Base-by-base conservation (phyloP, 352 stramenopile genomes). In the Pythium folliculosum region DNA sequence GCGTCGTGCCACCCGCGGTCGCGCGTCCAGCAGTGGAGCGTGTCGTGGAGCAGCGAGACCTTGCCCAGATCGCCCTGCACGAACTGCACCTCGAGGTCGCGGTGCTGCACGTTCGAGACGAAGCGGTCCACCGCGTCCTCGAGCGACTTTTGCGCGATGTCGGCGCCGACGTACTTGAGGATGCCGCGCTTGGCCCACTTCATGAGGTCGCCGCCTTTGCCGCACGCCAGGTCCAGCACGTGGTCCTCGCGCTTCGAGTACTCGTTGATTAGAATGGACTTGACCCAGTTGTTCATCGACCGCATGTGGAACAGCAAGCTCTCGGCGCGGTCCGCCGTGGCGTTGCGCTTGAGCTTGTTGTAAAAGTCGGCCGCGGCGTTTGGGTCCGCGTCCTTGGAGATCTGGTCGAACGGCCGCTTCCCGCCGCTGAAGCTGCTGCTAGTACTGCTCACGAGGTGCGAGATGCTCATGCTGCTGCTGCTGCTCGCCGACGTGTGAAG, bases 271-370 rank as follows among this genome's bases (percentile, higher is more conserved):
- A 98, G 84, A 17, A 97, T 96, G 19, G 93, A 95, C 75, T 99
- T 99, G 37, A 99, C 93, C 96, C 97, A 99, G 75, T 99, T 99
- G 82, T 99, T 99, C 70, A 99, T 96, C 25, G 91, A 84, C 38
- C 96, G 86, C 89, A 99, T 98, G 78, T 99, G 97, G 75, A 98
- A 99, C 19, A 99, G 84, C 59, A 94, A 80, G 65, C 92, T 97
- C 60, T 96, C 88, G 10, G 87, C 86, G 63, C 93, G 81, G 59
- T 93, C 84, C 61, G 75, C 84, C 55, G 85, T 87, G 10, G 77
- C 80, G 27, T 84, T 80, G 52, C 89, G 84, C 67, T 94, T 75
- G 30, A 96, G 74, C 38, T 92, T 82, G 68, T 94, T 95, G 75
- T 96, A 96, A 43, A 96, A 96, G 9, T 80, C 75, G 1, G 89